phyloP scores from a whole-genome alignment of 1,284 basidiomycete genomes.

The Trichosporon sp. region DNA sequence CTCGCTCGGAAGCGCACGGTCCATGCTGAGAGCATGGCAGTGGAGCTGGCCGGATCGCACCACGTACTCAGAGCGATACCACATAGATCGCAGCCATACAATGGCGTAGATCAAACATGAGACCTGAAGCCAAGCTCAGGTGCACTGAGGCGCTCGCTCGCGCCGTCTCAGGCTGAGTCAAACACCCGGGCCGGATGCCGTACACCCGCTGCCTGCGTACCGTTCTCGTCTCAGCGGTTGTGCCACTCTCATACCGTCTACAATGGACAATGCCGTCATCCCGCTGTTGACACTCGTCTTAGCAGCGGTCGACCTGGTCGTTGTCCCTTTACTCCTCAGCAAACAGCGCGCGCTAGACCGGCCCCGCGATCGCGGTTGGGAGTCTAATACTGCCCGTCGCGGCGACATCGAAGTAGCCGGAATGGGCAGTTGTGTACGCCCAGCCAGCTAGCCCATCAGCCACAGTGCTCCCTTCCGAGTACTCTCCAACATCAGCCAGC shows the following conservation, averaged over 20 bases:
- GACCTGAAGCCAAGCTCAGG: neutral
- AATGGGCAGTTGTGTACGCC: neutral
- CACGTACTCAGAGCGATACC: neutral
- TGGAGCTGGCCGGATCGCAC: neutral
- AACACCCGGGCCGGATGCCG: conserved; percentile 1
- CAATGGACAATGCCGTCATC: neutral
- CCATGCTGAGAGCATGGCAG: too few relatives aligned
- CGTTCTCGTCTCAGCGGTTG: neutral
- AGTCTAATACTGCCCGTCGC: neutral
- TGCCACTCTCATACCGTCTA: neutral
- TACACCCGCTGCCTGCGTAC: neutral
- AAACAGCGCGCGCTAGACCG: neutral
- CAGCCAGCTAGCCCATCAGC: neutral
- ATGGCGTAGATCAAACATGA: neutral
- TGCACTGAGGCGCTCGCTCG: neutral
- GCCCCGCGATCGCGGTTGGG: neutral
- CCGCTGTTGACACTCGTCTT: neutral
- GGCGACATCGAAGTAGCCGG: neutral
- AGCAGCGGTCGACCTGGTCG: neutral
- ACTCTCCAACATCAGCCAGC: too few relatives aligned
- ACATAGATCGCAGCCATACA: neutral
- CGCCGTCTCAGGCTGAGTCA: neutral
- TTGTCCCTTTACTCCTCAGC: neutral
- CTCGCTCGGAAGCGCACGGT: too few relatives aligned
- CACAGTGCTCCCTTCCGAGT: too few relatives aligned